These are phyloP conservation scores for Sporobolomyces phaffii DNA, from an alignment of 768 basidiomycete species.

Conservation along the genomic window DNA sequence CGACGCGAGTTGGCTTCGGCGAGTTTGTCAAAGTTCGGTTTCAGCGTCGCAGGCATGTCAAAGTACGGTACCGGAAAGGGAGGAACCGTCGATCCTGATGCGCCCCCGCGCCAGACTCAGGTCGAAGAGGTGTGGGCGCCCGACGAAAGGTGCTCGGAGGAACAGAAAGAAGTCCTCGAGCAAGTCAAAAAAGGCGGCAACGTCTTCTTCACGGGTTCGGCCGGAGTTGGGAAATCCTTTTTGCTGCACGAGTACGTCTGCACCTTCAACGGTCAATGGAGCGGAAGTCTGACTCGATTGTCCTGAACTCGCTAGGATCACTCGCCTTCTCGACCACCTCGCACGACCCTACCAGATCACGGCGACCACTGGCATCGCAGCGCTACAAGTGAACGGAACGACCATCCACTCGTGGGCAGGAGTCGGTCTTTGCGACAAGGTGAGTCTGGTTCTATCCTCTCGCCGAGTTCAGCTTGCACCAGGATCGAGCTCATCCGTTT, in stretches of 20 bases:
- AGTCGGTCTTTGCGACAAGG: conserved; percentile 72
- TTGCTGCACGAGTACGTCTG: conserved; percentile 40
- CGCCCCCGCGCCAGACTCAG: not conserved
- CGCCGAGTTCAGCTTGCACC: not conserved
- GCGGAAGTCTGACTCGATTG: too few relatives aligned
- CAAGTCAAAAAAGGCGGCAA: conserved; percentile 60
- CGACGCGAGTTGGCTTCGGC: conserved; percentile 6
- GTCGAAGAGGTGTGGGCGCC: conserved; percentile 16
- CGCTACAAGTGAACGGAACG: conserved; percentile 91
- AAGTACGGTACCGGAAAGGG: conserved; percentile 28
- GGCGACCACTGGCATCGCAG: conserved; percentile 93
- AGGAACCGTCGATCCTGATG: not conserved
- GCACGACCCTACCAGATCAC: conserved; percentile 54
- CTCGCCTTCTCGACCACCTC: conserved; percentile 23
- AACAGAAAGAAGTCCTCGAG: conserved; percentile 73
- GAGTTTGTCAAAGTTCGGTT: conserved; percentile 18
- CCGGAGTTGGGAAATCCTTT: conserved; percentile 46
- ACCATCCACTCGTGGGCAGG: conserved; percentile 93
- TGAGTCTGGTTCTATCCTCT: not conserved
- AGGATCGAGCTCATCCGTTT: too few relatives aligned
- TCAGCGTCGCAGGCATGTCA: conserved; percentile 18
- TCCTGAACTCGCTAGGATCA: conserved; percentile 24
- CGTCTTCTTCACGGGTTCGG: conserved; percentile 50
- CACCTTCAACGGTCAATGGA: too few relatives aligned
- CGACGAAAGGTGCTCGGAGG: conserved; percentile 45